Conservation (phyloP, 441 rosid species). For the Jatropha multifida region DNA sequence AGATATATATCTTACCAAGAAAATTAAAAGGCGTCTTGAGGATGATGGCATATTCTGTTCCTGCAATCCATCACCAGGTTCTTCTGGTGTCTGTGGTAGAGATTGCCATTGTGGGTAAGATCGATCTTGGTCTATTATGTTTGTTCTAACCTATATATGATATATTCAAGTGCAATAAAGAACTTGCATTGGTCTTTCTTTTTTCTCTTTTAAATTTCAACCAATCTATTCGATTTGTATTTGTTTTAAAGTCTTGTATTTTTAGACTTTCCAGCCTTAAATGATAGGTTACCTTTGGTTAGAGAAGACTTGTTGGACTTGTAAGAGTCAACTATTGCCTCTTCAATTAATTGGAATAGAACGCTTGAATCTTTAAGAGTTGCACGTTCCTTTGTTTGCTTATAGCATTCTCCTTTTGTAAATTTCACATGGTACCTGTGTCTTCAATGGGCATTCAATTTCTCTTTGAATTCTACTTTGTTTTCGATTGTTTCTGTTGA, state of each 20-base stretch:
- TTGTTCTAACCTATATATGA: conserved; percentile 3
- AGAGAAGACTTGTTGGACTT: neutral
- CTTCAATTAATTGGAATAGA: neutral
- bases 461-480: neutral
- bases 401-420: neutral
- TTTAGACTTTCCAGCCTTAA: neutral
- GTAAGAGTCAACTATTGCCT: neutral
- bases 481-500: neutral
- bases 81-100: conserved; percentile 69
- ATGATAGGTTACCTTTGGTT: neutral
- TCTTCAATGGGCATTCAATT: neutral
- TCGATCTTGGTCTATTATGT: conserved; percentile 7
- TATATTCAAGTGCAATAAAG: neutral
- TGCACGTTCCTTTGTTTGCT: neutral
- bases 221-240: neutral
- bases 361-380: neutral
- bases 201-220: neutral
- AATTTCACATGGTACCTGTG: neutral
- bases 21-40: conserved; percentile 63
- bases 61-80: conserved; percentile 61
- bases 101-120: conserved; percentile 99
- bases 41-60: conserved; percentile 99
- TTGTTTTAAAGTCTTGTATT: neutral
- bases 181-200: neutral
- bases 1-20: conserved; percentile 89